Evolutionary conservation across 2,329 filamentous ascomycete species (phyloP), one percentile per base, ranked within the genome.

Genomic region (Fusarium gaditjirri): DNA sequence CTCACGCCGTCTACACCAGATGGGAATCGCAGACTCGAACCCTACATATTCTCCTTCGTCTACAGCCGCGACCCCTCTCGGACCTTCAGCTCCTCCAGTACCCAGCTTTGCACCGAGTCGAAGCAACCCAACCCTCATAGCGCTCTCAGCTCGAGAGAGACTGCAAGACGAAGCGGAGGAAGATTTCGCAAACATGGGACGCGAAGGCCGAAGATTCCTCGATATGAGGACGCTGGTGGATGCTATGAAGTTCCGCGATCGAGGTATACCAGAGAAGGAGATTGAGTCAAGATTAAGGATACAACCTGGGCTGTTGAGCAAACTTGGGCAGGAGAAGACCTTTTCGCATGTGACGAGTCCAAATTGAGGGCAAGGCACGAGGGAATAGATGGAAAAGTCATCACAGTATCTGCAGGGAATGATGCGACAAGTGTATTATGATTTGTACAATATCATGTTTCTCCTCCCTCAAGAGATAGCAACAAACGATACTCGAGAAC

Each of bases 21-120:
- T 90, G 84, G 88, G 87, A 75, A 81, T 88, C 35, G 87, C 83
- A 13, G 83, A 86, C 50, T 87, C 88, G 8, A 87, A 86, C 70
- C 87, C 87, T 35, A 88, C 85, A 8, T 85, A 83, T 50, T 89
- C 87, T 10, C 81, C 85, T 29, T 87, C 86, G 4, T 89, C 87
- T 12, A 86, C 81, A 5, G 86, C 82, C 12, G 70, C 73, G 29
- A 35, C 70, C 17, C 61, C 74, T 58, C 64, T 69, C 60, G 39
- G 44, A 23, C 71, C 53, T 69, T 71, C 62, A 73, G 73, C 16
- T 61, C 62, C 79, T 5, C 41, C 65, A 13, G 57, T 68, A 4
- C 79, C 81, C 8, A 27, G 75, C 3, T 82, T 79, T 61, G 76
- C 80, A 4, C 76, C 81, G 3, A 76, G 77, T 6, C 68, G 74